Percentiles rank a stretch among this genome's conserved stretches.
These are phyloP conservation scores for Cryptosporidium viatorum DNA, from an alignment of 169 alveolate species.

Conservation along the genomic window DNA sequence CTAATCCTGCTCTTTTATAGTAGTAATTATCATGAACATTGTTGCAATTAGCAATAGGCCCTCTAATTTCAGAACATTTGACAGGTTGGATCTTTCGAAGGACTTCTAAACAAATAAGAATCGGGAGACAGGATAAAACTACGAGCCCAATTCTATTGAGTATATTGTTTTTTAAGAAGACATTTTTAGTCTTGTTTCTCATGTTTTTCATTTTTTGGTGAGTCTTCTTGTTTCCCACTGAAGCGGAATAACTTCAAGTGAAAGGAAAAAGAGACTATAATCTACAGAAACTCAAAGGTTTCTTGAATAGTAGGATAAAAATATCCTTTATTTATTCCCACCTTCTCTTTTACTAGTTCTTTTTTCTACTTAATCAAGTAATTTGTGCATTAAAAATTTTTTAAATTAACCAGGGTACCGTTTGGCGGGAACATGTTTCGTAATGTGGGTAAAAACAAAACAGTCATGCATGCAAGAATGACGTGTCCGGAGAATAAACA, in stretches of 20 bases:
- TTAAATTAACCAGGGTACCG: not conserved
- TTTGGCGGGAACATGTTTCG: conserved; percentile 27
- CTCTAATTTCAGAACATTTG: conserved; percentile 28
- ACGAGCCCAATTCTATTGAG: no score
- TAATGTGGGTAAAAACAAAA: conserved; percentile 11
- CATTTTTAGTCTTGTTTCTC: not conserved
- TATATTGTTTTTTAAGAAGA: not conserved
- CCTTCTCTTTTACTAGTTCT: not conserved
- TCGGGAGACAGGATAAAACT: not conserved
- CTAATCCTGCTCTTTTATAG: conserved; percentile 35
- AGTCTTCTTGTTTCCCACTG: not conserved
- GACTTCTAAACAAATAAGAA: no score
- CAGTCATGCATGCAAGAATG: conserved; percentile 3
- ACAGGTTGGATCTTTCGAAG: not conserved
- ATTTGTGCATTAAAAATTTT: not conserved
- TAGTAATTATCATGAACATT: conserved; percentile 47
- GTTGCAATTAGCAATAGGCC: conserved; percentile 26
- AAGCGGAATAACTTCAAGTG: not conserved
- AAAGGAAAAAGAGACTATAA: not conserved
- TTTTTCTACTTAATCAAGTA: not conserved
- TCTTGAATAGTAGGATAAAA: not conserved
- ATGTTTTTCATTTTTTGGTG: not conserved
- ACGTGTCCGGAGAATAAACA: not conserved
- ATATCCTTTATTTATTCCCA: not conserved
- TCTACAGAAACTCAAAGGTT: not conserved